Evolutionary conservation across 2,329 filamentous ascomycete species (phyloP), one percentile per base, ranked within the genome.

Genomic region (Paecilomyces niveus): DNA sequence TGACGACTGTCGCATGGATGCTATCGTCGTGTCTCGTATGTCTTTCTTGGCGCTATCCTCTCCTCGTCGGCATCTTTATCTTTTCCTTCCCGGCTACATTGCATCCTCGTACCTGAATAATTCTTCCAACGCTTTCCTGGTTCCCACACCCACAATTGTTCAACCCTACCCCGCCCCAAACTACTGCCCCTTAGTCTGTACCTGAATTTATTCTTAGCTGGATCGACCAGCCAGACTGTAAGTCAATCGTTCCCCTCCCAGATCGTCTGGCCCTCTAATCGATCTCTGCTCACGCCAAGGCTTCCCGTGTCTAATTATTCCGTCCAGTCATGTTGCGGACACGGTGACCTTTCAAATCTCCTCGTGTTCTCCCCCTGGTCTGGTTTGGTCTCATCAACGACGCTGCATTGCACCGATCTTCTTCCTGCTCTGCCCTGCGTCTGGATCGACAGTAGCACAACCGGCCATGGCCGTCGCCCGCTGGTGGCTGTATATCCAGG

Each of bases 401-500:
- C 39, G 39, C 15, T 45, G 39, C 39, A n/a, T 45, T 33, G 32
- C n/a, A 9, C n/a, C 39, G 15, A 45, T 18, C 39, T 45, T 45
- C 39, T 45, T 45, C n/a, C 3, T 21, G 5, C 5, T 52, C 18
- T 21, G 9, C 11, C 32, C 45, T 21, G 15, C 26, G 11, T 58
- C 33, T 59, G 57, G 54, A 54, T 56, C 54, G 51, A 60, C 13
- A 32, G 49, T 35, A 33, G 39, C 15, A 52, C n/a, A 63, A 26
- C 62, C 63, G 26, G 63, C 65, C 53, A 59, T 61, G 54, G 68
- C 75, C 55, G 69, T 72, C 6, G 76, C 79, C 3, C 80, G 86
- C 73, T 84, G 82, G 78, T 80, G 84, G 67, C 80, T 90, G 10
- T 81, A 82, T 57, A 64, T 86, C 56, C 82, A 88, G 69, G 87